Evolutionary conservation across 768 basidiomycete genomes (phyloP), one percentile per base, ranked within the genome.

Genomic region (Suillus variegatus): DNA sequence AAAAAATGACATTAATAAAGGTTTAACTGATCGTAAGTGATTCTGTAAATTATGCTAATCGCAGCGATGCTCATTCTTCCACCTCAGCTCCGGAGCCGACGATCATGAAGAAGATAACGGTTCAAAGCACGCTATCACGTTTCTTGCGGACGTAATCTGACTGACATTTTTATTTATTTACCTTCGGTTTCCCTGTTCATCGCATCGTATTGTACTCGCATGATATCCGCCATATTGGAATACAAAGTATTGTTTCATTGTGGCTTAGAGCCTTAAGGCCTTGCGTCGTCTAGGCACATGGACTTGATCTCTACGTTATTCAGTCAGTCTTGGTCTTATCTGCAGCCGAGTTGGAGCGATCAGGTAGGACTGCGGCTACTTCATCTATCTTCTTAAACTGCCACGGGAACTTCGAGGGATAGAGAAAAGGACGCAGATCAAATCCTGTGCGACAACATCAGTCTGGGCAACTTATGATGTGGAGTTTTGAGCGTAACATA

Each of bases 331-430:
- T 85, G 56, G 81, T 69, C 70, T 84, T 83, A 66, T 84, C 81
- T 40, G 69, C 64, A 61, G 70, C 73, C 28, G 71, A 32, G 68
- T 76, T 73, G 6, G 91, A 90, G 68, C 86, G 84, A 72, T 94
- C 91, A 1, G 94, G 94, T 44, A 96, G 78, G 10, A 74, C 80
- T 5, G 87, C 90, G 6, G 93, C 94, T 6, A 94, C 83, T 65
- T 89, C 88, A 72, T 99, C 97, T 66, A 99, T 98, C 80, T 94
- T 95, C 78, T 82, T 89, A 80, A 97, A 99, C 75, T 99, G 97
- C 90, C 94, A 98, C 0, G 92, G 93, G 82, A 99, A 99, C 63
- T 92, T 85, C 13, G 94, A 89, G 3, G 95, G 94, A 77, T 99
- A 99, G 58, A 99, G 80, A 87, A 99, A 99, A 0, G 96, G 97